Base-by-base conservation (phyloP, 2,329 filamentous ascomycete species). In the Trichoderma harzianum region DNA sequence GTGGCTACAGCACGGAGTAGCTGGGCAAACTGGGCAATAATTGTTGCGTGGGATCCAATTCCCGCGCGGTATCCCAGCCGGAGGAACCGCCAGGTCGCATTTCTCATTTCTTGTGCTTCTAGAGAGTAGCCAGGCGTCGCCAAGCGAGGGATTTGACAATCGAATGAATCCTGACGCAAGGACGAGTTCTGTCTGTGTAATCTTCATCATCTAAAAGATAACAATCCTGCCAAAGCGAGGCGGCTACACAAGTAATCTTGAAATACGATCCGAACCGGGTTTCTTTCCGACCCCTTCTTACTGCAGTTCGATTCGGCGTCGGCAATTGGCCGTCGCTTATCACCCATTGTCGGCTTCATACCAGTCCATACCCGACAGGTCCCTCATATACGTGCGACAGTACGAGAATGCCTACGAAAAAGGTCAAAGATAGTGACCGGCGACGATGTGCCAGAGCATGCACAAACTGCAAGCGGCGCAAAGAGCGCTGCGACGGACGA, bases 391-490 rank as follows among this genome's bases (percentile, higher is more conserved):
- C 21, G 34, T 26, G 30, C n/a, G 30, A 47, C 2, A 39, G 28
- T 6, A 66, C 55, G 63, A 36, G 18, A 5, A 67, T 67, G 64
- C 51, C 51, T 14, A 67, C 62, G 26, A 65, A 65, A 26, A 65
- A 24, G 18, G 61, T 66, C 11, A 66, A 55, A 12, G 63, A 66
- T 12, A n/a, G 47, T 39, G 64, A 67, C 21, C 32, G 64, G 11
- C 16, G 64, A 8, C 21, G 51, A 26, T 55, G 51, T 16, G 64
- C 62, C 32, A 65, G 62, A n/a, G 62, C 62, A 14, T 65, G 62
- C 51, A 67, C 24, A 39, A 67, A 67, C 64, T 67, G 21, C 34
- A 57, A 67, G 28, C 64, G 51, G 12, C 62, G 62, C 62, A 65
- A 65, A 28, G 62, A 65, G 28, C 62, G 62, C 28, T 65, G 62